Percentiles rank a stretch among this genome's conserved stretches.
Conservation (phyloP, 148 eudicot species). For the Rheum nobile region DNA sequence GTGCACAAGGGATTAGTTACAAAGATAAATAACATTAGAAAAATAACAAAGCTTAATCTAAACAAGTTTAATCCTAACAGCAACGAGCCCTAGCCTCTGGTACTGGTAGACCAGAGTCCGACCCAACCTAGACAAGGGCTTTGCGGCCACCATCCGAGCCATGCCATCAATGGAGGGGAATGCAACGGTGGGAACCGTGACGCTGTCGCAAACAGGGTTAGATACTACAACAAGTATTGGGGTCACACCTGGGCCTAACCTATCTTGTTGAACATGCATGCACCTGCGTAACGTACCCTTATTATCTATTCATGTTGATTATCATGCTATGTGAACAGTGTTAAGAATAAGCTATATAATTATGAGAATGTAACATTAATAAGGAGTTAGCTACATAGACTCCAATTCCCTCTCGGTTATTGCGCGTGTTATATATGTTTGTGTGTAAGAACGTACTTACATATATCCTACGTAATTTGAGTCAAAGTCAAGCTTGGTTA, state of each 20-base stretch:
- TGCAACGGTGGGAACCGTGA: slow-evolving; percentile 11
- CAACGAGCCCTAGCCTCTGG: slow-evolving; percentile 17
- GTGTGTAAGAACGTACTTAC: neutral
- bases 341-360: too few relatives aligned
- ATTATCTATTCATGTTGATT: neutral
- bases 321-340: neutral
- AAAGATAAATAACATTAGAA: too few relatives aligned
- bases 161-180: slow-evolving; percentile 20
- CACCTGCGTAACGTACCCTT: too few relatives aligned
- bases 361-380: neutral
- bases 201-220: slow-evolving; percentile 8
- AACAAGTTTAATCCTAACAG: too few relatives aligned
- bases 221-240: slow-evolving; percentile 12
- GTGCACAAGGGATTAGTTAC: too few relatives aligned
- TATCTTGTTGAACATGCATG: slow-evolving; percentile 13
- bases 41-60: too few relatives aligned
- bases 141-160: slow-evolving; percentile 18
- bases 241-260: slow-evolving; percentile 20
- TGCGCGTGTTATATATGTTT: neutral
- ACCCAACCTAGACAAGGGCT: slow-evolving; percentile 10
- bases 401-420: neutral
- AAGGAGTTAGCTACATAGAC: neutral
- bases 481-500: too few relatives aligned
- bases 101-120: slow-evolving; percentile 20
- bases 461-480: neutral